Conservation (phyloP, 441 rosid genomes). For the Bruguiera hainesii region DNA sequence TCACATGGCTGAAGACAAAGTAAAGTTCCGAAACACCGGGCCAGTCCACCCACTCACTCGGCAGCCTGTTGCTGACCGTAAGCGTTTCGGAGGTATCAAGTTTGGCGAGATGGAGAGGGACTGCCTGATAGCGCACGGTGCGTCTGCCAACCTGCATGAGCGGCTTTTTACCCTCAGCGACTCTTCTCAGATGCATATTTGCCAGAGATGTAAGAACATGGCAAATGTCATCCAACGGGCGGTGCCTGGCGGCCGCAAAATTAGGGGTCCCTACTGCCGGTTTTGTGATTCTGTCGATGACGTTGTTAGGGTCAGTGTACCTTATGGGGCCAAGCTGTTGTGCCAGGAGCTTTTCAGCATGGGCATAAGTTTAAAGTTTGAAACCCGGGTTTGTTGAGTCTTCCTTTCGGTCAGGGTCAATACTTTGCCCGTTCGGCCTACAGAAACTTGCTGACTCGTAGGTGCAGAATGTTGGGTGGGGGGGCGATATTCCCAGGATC, state of each 20-base stretch:
- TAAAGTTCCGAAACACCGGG: constrained; percentile 90
- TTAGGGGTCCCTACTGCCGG: constrained; percentile 70
- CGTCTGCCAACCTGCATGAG: constrained; percentile 76
- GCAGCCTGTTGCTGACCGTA: constrained; percentile 86
- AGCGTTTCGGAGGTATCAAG: constrained; percentile 82
- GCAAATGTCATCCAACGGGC: constrained; percentile 71
- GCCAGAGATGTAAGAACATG: constrained; percentile 49
- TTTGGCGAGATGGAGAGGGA: constrained; percentile 96
- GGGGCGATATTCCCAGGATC: no score
- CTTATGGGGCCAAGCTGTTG: constrained; percentile 83
- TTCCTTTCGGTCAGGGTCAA: not conserved
- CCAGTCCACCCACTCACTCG: constrained; percentile 89
- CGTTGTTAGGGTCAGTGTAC: constrained; percentile 62
- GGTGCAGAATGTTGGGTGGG: no score
- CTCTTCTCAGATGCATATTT: constrained; percentile 71
- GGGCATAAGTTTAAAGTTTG: constrained; percentile 75
- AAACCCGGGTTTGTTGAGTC: constrained; percentile 44
- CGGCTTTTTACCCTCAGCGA: constrained; percentile 80
- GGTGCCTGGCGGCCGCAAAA: constrained; percentile 51
- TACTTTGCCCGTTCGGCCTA: not conserved
- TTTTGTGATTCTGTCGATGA: constrained; percentile 58
- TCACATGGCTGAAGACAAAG: constrained; percentile 94
- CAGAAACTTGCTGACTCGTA: not conserved
- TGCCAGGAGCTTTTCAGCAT: constrained; percentile 85
- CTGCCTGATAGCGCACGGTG: constrained; percentile 88